A percentile compares a stretch with the other conserved stretches of the same genome.
These are phyloP conservation scores for Phaeosphaeriaceae sp. DNA, from an alignment of 2,329 filamentous ascomycete species.

Conservation along the genomic window DNA sequence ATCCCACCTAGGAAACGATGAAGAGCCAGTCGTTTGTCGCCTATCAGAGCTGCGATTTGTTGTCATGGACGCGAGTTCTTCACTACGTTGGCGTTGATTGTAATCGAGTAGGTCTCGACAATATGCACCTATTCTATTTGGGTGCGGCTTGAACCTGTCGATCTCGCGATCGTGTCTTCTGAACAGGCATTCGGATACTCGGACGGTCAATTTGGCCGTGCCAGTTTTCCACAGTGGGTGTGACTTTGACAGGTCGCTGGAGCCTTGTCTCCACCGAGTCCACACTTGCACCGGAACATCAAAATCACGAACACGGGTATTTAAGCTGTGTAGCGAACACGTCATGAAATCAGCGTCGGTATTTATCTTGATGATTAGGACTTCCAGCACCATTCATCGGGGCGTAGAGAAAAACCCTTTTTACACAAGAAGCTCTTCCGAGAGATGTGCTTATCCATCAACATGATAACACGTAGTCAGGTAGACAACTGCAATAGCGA, in stretches of 20 bases:
- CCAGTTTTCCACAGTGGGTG: background rate
- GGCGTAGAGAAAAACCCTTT: no score
- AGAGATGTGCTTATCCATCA: background rate
- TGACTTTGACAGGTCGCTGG: background rate
- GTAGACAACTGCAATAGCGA: no score
- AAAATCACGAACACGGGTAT: background rate
- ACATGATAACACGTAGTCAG: no score
- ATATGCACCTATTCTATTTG: background rate
- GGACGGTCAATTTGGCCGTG: background rate
- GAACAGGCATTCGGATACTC: background rate
- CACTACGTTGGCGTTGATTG: background rate
- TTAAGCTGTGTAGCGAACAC: no score
- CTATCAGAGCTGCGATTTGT: background rate
- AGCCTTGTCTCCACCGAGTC: background rate
- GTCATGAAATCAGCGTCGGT: background rate
- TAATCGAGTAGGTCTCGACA: background rate
- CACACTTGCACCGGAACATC: background rate
- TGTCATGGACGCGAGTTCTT: background rate
- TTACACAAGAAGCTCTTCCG: background rate
- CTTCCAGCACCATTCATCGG: no score
- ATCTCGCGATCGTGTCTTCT: background rate
- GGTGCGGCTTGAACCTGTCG: background rate
- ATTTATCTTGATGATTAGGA: no score
- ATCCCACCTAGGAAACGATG: background rate
- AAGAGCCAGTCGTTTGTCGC: background rate